Evolutionary conservation across 192 early-diverging fungal species (phyloP), one percentile per base, ranked within the genome.

Genomic region (Umbelopsis isabellina): DNA sequence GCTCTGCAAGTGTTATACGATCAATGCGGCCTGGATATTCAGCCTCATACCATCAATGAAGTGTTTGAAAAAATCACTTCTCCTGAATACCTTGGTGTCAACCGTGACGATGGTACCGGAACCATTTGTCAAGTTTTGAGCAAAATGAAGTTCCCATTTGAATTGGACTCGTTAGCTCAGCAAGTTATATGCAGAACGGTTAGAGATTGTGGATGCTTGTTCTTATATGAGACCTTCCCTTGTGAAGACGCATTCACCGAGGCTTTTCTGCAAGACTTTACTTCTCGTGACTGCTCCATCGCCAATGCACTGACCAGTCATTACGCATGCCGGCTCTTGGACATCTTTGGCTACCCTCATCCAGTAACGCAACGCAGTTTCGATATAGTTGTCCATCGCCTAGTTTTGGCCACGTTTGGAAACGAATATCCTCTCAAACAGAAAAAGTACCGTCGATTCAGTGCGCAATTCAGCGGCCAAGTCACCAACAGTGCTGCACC

Each of bases 391-490:
- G 55, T 61, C 16, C 55, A 61, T 61, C 21, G 55, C 7, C 30
- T 61, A 13, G 27, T 61, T 61, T 25, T 61, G 15, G 55, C 55
- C 13, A 61, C 55, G 33, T 61, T 61, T n/a, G 55, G 55, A 35
- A 61, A 61, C 15, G 55, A 61, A 61, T 61, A 61, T n/a, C 55
- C 55, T 18, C 55, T 61, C 55, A 61, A 61, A 18, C 55, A 61
- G 25, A 61, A 35, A n/a, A 25, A 30, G 16, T 61, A 61, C 13
- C 55, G 27, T 18, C 23, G 30, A 11, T 61, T 61, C 55, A 22
- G 55, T 35, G 13, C 21, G 1, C 55, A 61, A 12, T 61, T 61
- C 55, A 8, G 55, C 13, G 13, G 11, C 9, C 55, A 61, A n/a
- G 55, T 61, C 1, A 61, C 55, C 27, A 61, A 61, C 55, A 61